Conservation (phyloP, 2,329 filamentous ascomycete species). For the Tothia fuscella region DNA sequence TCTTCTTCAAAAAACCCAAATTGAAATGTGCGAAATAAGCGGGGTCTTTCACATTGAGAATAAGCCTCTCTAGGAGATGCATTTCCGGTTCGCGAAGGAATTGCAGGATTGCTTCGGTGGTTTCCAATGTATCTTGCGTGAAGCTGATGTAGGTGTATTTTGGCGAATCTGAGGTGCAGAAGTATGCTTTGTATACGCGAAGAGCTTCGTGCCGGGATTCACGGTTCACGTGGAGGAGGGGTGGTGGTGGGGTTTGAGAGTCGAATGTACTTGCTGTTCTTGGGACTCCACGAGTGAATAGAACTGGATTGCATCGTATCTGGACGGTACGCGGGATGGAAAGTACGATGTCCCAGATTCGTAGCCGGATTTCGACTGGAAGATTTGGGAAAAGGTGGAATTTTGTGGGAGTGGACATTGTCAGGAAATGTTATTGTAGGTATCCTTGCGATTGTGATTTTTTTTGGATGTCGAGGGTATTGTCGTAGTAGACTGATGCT, state of each 20-base stretch:
- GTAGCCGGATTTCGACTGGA: neutral
- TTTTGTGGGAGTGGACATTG: no score
- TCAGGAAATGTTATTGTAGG: no score
- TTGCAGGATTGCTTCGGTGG: neutral
- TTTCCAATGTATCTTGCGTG: neutral
- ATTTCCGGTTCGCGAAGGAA: no score
- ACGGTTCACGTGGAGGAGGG: neutral
- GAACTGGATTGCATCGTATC: neutral
- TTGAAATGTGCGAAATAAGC: no score
- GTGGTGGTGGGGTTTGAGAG: neutral
- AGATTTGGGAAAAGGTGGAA: neutral
- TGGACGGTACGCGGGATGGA: neutral
- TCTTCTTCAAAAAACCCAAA: no score
- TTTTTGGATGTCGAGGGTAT: no score
- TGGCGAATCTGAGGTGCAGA: neutral
- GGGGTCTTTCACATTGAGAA: no score
- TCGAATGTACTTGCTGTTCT: neutral
- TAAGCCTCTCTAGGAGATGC: no score
- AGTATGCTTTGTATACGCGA: neutral
- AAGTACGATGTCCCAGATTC: neutral
- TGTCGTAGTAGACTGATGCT: no score
- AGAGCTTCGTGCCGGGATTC: neutral
- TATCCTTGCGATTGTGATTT: no score
- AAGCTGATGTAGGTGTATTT: slow-evolving; percentile 3
- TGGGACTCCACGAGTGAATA: no score